Evolutionary conservation across 2,329 filamentous ascomycete genomes (phyloP).

Genomic region (Fusarium aywerte): DNA sequence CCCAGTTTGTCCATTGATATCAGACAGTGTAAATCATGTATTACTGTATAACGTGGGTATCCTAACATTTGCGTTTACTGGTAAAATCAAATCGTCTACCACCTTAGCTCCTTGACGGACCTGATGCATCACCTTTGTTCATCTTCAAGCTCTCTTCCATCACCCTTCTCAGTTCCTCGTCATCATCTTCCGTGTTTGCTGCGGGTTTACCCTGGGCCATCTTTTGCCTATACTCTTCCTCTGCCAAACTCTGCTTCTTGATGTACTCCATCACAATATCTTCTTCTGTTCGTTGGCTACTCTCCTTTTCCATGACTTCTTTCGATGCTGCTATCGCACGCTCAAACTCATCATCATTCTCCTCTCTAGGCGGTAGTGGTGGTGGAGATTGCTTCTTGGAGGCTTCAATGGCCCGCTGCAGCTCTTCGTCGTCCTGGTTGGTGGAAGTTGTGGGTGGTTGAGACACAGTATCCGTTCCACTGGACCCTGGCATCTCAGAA

Average conservation of each 20-base stretch:
- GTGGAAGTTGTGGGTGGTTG: background rate
- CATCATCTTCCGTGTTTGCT: slow-evolving; percentile 49
- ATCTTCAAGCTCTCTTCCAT: slow-evolving; percentile 66
- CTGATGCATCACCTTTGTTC: slow-evolving; percentile 47
- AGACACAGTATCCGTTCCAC: slow-evolving; percentile 6
- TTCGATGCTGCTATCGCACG: slow-evolving; percentile 55
- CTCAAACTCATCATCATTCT: slow-evolving; percentile 50
- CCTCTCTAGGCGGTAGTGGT: slow-evolving; percentile 33
- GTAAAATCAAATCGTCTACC: background rate
- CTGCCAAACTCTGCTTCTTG: slow-evolving; percentile 77
- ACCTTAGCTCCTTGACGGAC: slow-evolving; percentile 39
- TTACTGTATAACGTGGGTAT: slow-evolving; percentile 22
- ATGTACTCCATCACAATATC: slow-evolving; percentile 79
- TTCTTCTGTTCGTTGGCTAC: slow-evolving; percentile 67
- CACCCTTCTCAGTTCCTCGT: slow-evolving; percentile 66
- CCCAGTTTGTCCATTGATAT: background rate
- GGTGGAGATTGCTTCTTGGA: slow-evolving; percentile 49
- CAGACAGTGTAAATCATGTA: background rate
- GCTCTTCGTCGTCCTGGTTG: slow-evolving; percentile 51
- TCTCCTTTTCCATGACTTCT: slow-evolving; percentile 54
- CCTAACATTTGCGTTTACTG: slow-evolving; percentile 13
- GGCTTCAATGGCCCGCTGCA: slow-evolving; percentile 56
- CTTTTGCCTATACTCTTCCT: slow-evolving; percentile 64
- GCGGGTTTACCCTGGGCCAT: slow-evolving; percentile 51
- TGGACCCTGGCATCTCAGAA: slow-evolving; percentile 31